Evolutionary conservation across 495 filamentous ascomycete species (phyloP), one percentile per base, ranked within the genome.

Genomic region (Cercophora scortea): DNA sequence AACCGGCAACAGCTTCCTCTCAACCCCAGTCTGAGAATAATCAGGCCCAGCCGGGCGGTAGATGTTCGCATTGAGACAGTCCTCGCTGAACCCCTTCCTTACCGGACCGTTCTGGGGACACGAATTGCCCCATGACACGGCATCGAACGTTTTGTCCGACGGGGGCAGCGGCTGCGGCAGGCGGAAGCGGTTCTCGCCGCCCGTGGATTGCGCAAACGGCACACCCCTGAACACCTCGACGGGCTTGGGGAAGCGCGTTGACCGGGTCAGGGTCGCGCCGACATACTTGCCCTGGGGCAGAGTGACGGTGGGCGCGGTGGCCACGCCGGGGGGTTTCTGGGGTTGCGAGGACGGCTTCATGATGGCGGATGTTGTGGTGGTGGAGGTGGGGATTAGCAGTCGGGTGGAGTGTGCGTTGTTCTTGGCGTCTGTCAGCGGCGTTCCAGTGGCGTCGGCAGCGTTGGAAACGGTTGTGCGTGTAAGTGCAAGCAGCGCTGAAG

Each of bases 211-310:
- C 2, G 77, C 82, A 56, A 80, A 86, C 1, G 79, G 83, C 51
- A 86, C 73, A 13, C 82, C 82, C n/a, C 76, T 64, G 54, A 79
- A 86, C 8, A 58, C 75, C 42, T 86, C 79, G 18, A 84, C 53
- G 9, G 70, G 55, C 50, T 74, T 71, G 2, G 79, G 74, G 38
- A 66, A 68, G 34, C 56, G 54, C 12, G 65, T 55, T 46, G 64
- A 68, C 8, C 67, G 52, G 8, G 65, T 38, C 17, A 78, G 56
- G 41, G 70, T 65, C 16, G 69, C 63, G 35, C 82, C 82, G 8
- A 82, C 55, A 45, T 83, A 73, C 0, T 61, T 73, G 32, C 82
- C 82, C 61, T 85, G 81, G n/a, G 57, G 55, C 36, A 83, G 57
- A 10, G 50, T 56, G 12, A 77, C 73, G 11, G 60, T 54, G 17